Base-by-base conservation (phyloP, 768 basidiomycete genomes). In the Inosperma sp. region DNA sequence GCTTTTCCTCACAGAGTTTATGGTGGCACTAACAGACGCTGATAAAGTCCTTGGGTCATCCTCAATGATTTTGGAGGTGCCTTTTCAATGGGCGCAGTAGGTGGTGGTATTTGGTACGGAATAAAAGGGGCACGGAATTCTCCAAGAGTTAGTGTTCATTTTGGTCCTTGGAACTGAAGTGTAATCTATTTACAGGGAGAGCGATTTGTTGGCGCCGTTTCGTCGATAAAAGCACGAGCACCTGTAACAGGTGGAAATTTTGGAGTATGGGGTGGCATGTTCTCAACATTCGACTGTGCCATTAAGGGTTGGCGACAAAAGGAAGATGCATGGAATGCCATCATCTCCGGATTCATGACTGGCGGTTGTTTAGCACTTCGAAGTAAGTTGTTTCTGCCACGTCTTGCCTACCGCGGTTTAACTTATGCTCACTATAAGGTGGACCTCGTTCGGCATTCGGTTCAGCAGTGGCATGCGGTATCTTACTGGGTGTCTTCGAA, bases 271-370 rank as follows among this genome's bases (percentile, higher is more conserved):
- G 90, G 95, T 65, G 96, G 95, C 58, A 88, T 99, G 83, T 99
- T 99, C 69, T 97, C 93, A 37, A 89, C 92, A 27, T 99, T 96
- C 60, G 96, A 98, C 69, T 99, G 96, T 68, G 93, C 93, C 1
- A 88, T 99, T 59, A 98, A 99, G 71, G 91, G 93, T 12, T 91
- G 83, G 75, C 79, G 93, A 66, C 93, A 96, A 74, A 96, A 97
- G 67, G 93, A 96, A 70, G 94, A 96, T 68, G 89, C 95, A 45
- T 99, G 93, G 93, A 99, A 99, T 65, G 93, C 93, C 34, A 98
- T 99, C 62, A 86, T 96, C 45, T 93, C 93, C 21, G 96, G 96
- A 37, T 99, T 99, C 73, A 81, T 96, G 84, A 98, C 96, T 8
- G 96, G 96, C 69, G 96, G 96, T 49, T 94, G 90, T 67, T 71